These are phyloP conservation scores for Zelopaecilomyces penicillatus DNA, from an alignment of 2,329 filamentous ascomycete species.

Conservation along the genomic window DNA sequence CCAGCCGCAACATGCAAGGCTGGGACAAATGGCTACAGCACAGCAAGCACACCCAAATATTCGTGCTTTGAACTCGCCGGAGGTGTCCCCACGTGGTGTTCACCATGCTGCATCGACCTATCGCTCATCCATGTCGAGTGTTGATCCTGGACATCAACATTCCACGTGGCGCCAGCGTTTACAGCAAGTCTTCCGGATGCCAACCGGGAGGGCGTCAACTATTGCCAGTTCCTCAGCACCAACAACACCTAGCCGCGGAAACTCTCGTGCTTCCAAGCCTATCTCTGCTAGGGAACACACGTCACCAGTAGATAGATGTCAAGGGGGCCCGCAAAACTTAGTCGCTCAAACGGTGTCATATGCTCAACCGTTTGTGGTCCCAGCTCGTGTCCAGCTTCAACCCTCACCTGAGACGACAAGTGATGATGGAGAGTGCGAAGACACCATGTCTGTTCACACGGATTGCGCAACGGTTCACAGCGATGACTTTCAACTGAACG, in stretches of 20 bases:
- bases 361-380: too few species aligned
- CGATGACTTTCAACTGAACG: slow-evolving; percentile 23
- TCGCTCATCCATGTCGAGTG: not conserved
- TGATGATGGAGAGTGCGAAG: too few species aligned
- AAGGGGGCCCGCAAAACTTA: too few species aligned
- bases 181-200: slow-evolving; percentile 18
- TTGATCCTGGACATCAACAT: slow-evolving; percentile 8
- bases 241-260: slow-evolving; percentile 7
- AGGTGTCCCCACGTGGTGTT: not conserved
- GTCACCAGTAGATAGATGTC: too few species aligned
- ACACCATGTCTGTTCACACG: slow-evolving; percentile 16
- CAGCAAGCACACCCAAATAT: too few species aligned
- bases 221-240: slow-evolving; percentile 21
- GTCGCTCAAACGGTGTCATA: too few species aligned
- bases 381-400: too few species aligned
- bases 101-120: not conserved
- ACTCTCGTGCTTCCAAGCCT: not conserved
- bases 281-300: too few species aligned
- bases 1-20: not conserved
- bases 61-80: too few species aligned
- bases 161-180: slow-evolving; percentile 21
- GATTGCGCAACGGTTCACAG: slow-evolving; percentile 28
- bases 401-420: too few species aligned
- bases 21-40: too few species aligned
- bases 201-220: slow-evolving; percentile 27